These are phyloP conservation scores for Euphorbia celastroides DNA, from an alignment of 441 rosid species.

Conservation along the genomic window DNA sequence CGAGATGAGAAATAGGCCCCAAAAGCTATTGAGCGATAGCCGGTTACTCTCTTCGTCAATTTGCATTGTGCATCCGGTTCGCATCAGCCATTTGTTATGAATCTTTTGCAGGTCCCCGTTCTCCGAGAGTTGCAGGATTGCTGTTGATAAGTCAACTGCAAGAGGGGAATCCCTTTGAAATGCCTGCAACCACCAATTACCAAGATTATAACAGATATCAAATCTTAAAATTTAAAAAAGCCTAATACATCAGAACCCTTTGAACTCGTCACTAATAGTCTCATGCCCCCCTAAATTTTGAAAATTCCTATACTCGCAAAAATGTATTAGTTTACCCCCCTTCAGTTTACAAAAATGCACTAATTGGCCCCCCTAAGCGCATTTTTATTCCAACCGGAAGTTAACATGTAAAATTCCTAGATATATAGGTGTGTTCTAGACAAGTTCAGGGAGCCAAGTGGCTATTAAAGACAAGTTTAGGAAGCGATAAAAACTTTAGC, in stretches of 20 bases:
- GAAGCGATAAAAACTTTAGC: no score
- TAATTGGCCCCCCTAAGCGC: no score
- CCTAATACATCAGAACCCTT: background rate
- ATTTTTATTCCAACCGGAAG: background rate
- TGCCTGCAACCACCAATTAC: slow-evolving; percentile 44
- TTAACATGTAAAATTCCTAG: background rate
- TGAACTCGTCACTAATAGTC: no score
- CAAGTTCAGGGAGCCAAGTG: background rate
- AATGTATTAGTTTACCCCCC: no score
- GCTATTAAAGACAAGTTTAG: background rate
- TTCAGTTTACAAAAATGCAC: no score
- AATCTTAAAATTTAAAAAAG: background rate
- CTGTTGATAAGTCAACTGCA: slow-evolving; percentile 84
- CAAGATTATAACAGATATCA: background rate
- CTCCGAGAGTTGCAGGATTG: slow-evolving; percentile 81
- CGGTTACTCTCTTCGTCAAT: slow-evolving; percentile 32
- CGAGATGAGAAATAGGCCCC: slow-evolving; percentile 86
- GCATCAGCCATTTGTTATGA: slow-evolving; percentile 72
- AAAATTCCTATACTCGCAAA: no score
- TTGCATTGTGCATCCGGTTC: slow-evolving; percentile 40
- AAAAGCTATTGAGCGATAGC: slow-evolving; percentile 67
- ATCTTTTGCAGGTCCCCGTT: slow-evolving; percentile 76
- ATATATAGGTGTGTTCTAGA: background rate
- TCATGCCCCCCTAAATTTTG: background rate
- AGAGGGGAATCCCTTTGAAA: slow-evolving; percentile 93